Conservation (phyloP, 2,329 filamentous ascomycete species). For the Colletotrichum filicis region DNA sequence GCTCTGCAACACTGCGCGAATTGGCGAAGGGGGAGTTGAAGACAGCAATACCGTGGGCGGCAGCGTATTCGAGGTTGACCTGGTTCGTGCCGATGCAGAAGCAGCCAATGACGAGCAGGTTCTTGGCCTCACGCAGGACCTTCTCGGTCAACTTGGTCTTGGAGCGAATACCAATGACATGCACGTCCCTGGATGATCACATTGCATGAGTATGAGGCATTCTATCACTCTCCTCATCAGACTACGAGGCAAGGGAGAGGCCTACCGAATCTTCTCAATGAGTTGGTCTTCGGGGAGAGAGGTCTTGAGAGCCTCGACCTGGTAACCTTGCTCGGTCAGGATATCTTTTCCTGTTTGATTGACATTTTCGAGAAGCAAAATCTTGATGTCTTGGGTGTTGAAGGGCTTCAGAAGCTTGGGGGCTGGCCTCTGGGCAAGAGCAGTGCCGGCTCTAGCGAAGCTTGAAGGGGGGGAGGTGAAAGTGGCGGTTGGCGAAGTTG, state of each 20-base stretch:
- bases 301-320: constrained; percentile 91
- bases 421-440: constrained; percentile 54
- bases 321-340: constrained; percentile 87
- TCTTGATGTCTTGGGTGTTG: constrained; percentile 95
- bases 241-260: not conserved
- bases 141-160: constrained; percentile 94
- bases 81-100: constrained; percentile 99
- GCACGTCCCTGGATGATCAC: constrained; percentile 75
- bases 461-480: constrained; percentile 80
- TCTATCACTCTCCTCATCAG: not conserved
- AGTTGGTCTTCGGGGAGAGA: constrained; percentile 92
- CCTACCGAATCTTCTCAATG: constrained; percentile 94
- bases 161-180: constrained; percentile 97
- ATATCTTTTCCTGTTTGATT: constrained; percentile 91
- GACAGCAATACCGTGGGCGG: constrained; percentile 88
- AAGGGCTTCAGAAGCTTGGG: constrained; percentile 93
- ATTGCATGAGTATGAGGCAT: constrained; percentile 32
- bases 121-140: constrained; percentile 89
- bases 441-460: constrained; percentile 56
- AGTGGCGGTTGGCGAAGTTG: constrained; percentile 78
- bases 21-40: constrained; percentile 99
- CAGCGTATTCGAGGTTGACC: constrained; percentile 87
- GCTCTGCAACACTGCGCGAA: constrained; percentile 94
- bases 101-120: constrained; percentile 94
- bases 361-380: constrained; percentile 94